Percentiles rank a stretch among this genome's conserved stretches.
These are phyloP conservation scores for Osmanthus fragrans DNA, from an alignment of 257 asterid genomes.

Conservation along the genomic window DNA sequence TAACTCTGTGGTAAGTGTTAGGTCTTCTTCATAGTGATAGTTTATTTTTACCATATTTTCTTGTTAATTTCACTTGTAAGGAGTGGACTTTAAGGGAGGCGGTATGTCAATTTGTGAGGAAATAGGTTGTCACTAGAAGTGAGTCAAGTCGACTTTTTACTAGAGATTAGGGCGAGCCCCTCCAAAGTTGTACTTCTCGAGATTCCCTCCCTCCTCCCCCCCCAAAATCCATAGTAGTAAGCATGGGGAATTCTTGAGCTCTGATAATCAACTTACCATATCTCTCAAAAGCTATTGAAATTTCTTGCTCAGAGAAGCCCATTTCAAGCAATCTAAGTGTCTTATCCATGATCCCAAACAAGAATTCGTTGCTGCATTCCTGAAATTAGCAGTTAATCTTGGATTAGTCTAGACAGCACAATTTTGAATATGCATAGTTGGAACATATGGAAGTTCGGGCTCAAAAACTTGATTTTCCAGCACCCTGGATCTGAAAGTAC, in stretches of 20 bases:
- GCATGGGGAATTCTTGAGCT: not conserved
- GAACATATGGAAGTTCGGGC: slow-evolving; percentile 6
- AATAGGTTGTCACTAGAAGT: not conserved
- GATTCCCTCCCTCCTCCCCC: not conserved
- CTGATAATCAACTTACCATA: slow-evolving; percentile 60
- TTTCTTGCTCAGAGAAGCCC: slow-evolving; percentile 86
- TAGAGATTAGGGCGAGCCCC: not conserved
- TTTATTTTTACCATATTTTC: not conserved
- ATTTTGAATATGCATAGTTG: slow-evolving; percentile 8
- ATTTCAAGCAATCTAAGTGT: slow-evolving; percentile 81
- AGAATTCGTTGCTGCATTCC: slow-evolving; percentile 68
- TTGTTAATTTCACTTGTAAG: not conserved
- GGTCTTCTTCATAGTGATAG: not conserved
- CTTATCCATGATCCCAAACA: slow-evolving; percentile 95
- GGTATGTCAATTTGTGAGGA: not conserved
- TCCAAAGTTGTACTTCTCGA: not conserved
- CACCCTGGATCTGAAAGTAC: not conserved
- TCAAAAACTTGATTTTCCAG: not conserved
- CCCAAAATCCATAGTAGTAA: not conserved
- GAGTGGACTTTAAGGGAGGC: not conserved
- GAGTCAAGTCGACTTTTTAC: not conserved
- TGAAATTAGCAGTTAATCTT: slow-evolving; percentile 31
- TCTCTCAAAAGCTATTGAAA: slow-evolving; percentile 81
- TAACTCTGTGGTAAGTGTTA: not conserved
- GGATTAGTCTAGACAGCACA: slow-evolving; percentile 12